Evolutionary conservation across 192 early-diverging fungal species (phyloP).

Genomic region (Linnemannia schmuckeri): DNA sequence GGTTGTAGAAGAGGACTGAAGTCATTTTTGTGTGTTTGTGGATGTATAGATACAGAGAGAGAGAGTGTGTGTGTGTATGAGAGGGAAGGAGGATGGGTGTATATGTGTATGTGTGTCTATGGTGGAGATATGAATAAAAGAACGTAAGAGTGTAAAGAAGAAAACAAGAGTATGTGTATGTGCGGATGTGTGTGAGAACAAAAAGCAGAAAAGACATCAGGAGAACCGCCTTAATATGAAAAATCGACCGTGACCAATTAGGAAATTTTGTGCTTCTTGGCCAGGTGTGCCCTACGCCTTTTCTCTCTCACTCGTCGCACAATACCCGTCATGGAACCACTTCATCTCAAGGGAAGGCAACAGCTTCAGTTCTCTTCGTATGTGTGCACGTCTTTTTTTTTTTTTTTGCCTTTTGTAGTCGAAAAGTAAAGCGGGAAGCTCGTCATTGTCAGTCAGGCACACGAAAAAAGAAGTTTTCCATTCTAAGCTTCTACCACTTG

Average conservation of each 20-base stretch:
- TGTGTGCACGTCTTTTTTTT: neutral
- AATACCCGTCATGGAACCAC: no score
- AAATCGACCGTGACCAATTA: neutral
- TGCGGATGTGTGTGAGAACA: neutral
- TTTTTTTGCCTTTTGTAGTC: conserved; percentile 8
- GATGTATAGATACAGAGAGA: neutral
- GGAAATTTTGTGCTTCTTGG: neutral
- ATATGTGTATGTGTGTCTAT: neutral
- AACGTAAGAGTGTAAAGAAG: neutral
- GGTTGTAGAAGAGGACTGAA: neutral
- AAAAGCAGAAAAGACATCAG: neutral
- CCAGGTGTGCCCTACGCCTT: no score
- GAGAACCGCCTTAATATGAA: neutral
- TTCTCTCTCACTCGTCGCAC: no score
- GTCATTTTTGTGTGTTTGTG: neutral
- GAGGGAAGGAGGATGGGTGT: neutral
- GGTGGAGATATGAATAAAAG: neutral
- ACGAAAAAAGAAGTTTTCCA: neutral
- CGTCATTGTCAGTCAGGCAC: no score
- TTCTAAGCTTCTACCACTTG: neutral
- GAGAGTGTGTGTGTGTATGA: neutral
- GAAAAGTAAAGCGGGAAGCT: neutral
- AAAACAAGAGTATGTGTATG: no score
- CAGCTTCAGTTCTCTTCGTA: no score
- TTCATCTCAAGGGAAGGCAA: no score